A percentile compares a stretch with the other conserved stretches of the same genome.
Evolutionary conservation across 768 basidiomycete species (phyloP).

Genomic region (Hypholoma fasciculare): DNA sequence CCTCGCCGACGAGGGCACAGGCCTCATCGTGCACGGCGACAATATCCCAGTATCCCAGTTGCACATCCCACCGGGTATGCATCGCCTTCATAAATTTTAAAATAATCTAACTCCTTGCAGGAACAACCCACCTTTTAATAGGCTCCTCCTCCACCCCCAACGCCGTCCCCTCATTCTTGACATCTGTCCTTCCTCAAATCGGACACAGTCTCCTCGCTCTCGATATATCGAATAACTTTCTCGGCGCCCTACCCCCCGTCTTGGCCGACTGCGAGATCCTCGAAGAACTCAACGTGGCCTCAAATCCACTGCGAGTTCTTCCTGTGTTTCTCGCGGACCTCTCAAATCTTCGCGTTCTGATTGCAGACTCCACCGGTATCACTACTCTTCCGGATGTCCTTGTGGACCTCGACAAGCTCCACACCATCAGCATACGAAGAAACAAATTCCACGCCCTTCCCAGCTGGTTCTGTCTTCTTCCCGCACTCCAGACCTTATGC

Average conservation of each 20-base stretch:
- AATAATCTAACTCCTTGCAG: slow-evolving; percentile 38
- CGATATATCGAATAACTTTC: slow-evolving; percentile 89
- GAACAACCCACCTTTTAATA: slow-evolving; percentile 91
- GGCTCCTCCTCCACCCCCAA: slow-evolving; percentile 79
- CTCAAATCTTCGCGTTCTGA: slow-evolving; percentile 78
- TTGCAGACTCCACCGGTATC: slow-evolving; percentile 90
- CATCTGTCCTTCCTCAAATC: slow-evolving; percentile 69
- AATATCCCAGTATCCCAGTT: slow-evolving; percentile 60
- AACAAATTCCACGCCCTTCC: slow-evolving; percentile 90
- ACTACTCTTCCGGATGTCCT: slow-evolving; percentile 74
- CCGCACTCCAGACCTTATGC: slow-evolving; percentile 78
- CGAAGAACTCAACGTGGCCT: slow-evolving; percentile 92
- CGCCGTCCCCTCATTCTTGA: slow-evolving; percentile 75
- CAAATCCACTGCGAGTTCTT: slow-evolving; percentile 89
- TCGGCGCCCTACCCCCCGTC: slow-evolving; percentile 79
- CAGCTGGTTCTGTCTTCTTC: slow-evolving; percentile 93
- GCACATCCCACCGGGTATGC: slow-evolving; percentile 71
- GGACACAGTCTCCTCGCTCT: slow-evolving; percentile 81
- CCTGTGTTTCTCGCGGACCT: slow-evolving; percentile 85
- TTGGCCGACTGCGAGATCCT: slow-evolving; percentile 79
- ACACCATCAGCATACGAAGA: slow-evolving; percentile 85
- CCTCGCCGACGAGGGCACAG: slow-evolving; percentile 81
- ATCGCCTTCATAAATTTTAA: slow-evolving; percentile 6
- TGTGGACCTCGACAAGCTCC: slow-evolving; percentile 72
- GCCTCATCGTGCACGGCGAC: slow-evolving; percentile 77